These are phyloP conservation scores for Phialophora chinensis DNA, from an alignment of 2,329 filamentous ascomycete genomes.

Conservation along the genomic window DNA sequence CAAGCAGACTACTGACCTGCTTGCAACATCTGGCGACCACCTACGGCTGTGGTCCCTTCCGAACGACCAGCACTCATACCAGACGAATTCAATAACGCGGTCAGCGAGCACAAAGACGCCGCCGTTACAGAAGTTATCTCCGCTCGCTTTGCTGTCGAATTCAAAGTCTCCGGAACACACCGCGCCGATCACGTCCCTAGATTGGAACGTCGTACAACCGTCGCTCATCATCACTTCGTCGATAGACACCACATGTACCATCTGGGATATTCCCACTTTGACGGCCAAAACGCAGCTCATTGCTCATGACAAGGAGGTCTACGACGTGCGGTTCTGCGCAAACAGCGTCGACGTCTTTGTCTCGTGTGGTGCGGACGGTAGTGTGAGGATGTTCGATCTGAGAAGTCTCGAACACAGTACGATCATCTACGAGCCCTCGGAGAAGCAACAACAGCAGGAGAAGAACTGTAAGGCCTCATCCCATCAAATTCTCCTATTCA, in stretches of 20 bases:
- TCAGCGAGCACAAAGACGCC: conserved; percentile 65
- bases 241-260: conserved; percentile 98
- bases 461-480: conserved; percentile 71
- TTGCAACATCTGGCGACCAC: conserved; percentile 95
- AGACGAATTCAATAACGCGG: conserved; percentile 70
- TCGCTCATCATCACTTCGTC: conserved; percentile 98
- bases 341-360: conserved; percentile 99
- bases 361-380: conserved; percentile 95
- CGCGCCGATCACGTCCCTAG: conserved; percentile 90
- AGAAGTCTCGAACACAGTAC: conserved; percentile 96
- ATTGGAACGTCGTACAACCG: conserved; percentile 97
- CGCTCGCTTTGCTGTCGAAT: conserved; percentile 90
- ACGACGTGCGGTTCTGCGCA: conserved; percentile 92
- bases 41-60: conserved; percentile 92
- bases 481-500: conserved; percentile 47
- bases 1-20: conserved; percentile 91
- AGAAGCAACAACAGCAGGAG: conserved; percentile 69
- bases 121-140: conserved; percentile 81
- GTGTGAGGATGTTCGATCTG: conserved; percentile 97
- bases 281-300: conserved; percentile 98
- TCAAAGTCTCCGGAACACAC: conserved; percentile 99
- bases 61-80: conserved; percentile 53
- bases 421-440: conserved; percentile 97
- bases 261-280: conserved; percentile 98
- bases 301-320: conserved; percentile 98